These are phyloP conservation scores for Bocquillonia castaneifolia DNA, from an alignment of 441 rosid genomes.

Conservation along the genomic window DNA sequence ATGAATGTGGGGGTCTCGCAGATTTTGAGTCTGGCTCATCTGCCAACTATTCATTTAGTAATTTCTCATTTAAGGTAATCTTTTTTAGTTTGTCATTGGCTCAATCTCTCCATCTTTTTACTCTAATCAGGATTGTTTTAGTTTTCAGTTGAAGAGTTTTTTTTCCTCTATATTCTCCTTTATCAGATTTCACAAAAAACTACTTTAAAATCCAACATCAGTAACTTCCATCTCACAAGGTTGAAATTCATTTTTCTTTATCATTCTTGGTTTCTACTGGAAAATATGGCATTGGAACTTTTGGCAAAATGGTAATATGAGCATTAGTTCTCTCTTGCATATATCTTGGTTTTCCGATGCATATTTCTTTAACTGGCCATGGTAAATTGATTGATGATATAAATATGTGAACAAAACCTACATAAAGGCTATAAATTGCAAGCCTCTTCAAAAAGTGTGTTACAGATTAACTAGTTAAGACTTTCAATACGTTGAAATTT, in stretches of 20 bases:
- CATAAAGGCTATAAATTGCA: not conserved
- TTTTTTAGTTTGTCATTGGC: not conserved
- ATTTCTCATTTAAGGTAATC: conserved; percentile 93
- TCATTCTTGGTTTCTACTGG: not conserved
- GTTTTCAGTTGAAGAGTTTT: not conserved
- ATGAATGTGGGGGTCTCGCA: conserved; percentile 64
- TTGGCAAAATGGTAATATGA: not conserved
- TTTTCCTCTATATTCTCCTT: not conserved
- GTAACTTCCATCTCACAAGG: not conserved
- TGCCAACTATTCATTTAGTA: conserved; percentile 90
- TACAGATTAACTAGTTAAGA: not conserved
- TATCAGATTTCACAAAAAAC: not conserved
- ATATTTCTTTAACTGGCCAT: not conserved
- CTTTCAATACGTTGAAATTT: no score
- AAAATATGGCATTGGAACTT: not conserved
- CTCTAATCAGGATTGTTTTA: not conserved
- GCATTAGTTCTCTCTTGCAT: not conserved
- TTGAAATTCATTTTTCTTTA: not conserved
- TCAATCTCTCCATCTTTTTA: not conserved
- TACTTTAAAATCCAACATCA: not conserved
- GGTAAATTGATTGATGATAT: not conserved
- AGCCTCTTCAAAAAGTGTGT: not conserved
- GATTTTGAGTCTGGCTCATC: conserved; percentile 70
- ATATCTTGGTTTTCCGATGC: not conserved
- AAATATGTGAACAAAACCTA: not conserved